Evolutionary conservation across 768 basidiomycete species (phyloP), one percentile per base, ranked within the genome.

Genomic region (Termitomyces sp.): DNA sequence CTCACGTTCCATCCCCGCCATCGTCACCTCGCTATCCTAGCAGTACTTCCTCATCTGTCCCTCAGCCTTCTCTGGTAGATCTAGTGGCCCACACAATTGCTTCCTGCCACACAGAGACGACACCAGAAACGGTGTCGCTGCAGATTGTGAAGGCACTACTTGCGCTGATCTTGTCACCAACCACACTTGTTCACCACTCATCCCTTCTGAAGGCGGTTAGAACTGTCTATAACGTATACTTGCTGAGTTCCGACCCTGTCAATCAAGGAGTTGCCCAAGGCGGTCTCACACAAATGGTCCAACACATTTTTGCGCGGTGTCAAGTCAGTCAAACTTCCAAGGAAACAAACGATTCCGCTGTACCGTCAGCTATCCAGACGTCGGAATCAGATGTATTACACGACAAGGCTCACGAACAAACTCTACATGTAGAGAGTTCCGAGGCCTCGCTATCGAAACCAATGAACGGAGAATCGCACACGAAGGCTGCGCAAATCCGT

Each of bases 241-340:
- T 99, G 27, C 79, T 98, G 58, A 94, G 92, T 64, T 79, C 82
- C 22, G 93, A 96, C 66, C 82, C 88, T 5, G 90, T 94, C 50
- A 98, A 96, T 63, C 97, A 98, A 73, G 95, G 92, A 77, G 96
- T 99, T 37, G 97, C 97, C 18, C 97, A 99, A 71, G 97, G 96
- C 20, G 94, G 95, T 18, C 81, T 99, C 18, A 94, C 94, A 0
- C 97, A 99, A 71, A 98, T 99, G 87, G 94, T 98, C 3, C 90
- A 97, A 65, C 95, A 98, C 66, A 86, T 98, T 56, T 98, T 99
- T 69, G 81, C 88, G 14, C 83, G 97, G 22, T 92, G 92, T 65
- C 79, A 79, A 68, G 65, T 77, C 29, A 71, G 67, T 51, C 67
- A 64, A 49, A 63, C 59, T 29, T 55, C 65, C 29, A 62, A 62